phyloP scores from a whole-genome alignment of 768 basidiomycete species.

The Dentipellis fragilis region DNA sequence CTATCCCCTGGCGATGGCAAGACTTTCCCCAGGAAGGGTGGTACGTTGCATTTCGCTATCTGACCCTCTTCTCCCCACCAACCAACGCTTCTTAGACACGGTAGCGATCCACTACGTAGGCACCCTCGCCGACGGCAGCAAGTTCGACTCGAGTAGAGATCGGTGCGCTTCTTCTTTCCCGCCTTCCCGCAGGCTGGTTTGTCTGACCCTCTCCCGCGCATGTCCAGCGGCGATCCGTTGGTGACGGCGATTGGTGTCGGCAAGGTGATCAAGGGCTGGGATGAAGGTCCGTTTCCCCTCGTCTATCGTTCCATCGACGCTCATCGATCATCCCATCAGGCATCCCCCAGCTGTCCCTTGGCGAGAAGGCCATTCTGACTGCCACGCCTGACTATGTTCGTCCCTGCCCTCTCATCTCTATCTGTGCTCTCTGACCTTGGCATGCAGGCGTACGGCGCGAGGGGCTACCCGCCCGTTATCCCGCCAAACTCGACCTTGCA shows the following conservation, averaged over 20 bases:
- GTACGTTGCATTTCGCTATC: slow-evolving; percentile 29
- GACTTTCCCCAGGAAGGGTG: slow-evolving; percentile 59
- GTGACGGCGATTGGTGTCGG: slow-evolving; percentile 65
- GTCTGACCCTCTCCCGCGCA: not conserved
- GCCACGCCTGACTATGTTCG: slow-evolving; percentile 70
- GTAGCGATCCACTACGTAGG: slow-evolving; percentile 78
- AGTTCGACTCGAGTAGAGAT: slow-evolving; percentile 71
- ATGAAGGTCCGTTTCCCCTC: slow-evolving; percentile 50
- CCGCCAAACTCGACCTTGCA: slow-evolving; percentile 63
- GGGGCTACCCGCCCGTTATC: slow-evolving; percentile 77
- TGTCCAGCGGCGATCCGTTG: slow-evolving; percentile 46
- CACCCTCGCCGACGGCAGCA: slow-evolving; percentile 47
- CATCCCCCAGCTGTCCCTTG: slow-evolving; percentile 67
- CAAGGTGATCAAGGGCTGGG: slow-evolving; percentile 86
- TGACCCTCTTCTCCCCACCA: not conserved
- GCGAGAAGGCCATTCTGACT: slow-evolving; percentile 61
- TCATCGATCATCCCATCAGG: slow-evolving; percentile 30
- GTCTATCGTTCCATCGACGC: slow-evolving; percentile 8
- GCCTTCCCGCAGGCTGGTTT: not conserved
- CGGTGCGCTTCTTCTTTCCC: slow-evolving; percentile 36
- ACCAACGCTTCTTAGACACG: slow-evolving; percentile 32
- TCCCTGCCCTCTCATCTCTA: slow-evolving; percentile 11
- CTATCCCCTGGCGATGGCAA: slow-evolving; percentile 51
- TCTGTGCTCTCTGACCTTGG: not conserved
- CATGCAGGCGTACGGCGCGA: slow-evolving; percentile 55